A percentile compares a stretch with the other conserved stretches of the same genome.
These are phyloP conservation scores for Podospora pseudopauciseta DNA, from an alignment of 495 filamentous ascomycete species.

Conservation along the genomic window DNA sequence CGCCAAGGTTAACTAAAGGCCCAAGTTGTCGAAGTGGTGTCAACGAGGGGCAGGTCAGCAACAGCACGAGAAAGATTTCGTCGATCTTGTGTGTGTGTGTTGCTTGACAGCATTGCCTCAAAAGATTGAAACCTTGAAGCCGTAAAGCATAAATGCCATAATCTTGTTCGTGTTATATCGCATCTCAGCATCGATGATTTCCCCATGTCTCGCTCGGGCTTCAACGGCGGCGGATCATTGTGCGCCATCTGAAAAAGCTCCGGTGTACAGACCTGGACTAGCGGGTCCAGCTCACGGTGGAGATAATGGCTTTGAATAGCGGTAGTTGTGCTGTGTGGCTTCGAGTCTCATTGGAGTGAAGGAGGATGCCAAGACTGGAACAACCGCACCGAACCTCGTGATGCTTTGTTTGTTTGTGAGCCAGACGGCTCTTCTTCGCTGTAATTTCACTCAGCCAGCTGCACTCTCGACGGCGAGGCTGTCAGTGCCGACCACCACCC, in stretches of 20 bases:
- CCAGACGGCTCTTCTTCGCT: constrained; percentile 40
- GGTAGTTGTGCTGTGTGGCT: too few species aligned
- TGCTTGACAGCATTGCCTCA: not conserved
- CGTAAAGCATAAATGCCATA: not conserved
- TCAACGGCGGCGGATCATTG: not conserved
- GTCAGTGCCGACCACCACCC: not conserved
- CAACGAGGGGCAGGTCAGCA: not conserved
- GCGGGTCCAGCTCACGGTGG: constrained; percentile 4
- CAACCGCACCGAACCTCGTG: not conserved
- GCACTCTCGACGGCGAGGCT: constrained; percentile 12
- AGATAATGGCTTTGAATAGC: not conserved
- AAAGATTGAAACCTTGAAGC: not conserved
- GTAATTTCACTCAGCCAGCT: constrained; percentile 34
- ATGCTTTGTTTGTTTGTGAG: constrained; percentile 12
- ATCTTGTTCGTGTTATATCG: not conserved
- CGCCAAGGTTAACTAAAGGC: too few species aligned
- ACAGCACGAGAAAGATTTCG: not conserved
- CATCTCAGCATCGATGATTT: not conserved
- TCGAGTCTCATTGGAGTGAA: not conserved
- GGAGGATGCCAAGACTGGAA: not conserved
- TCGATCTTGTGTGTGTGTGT: not conserved
- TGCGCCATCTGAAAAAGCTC: constrained; percentile 6
- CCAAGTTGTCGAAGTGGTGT: not conserved
- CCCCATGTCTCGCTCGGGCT: constrained; percentile 2
- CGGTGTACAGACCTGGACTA: constrained; percentile 8